Conservation (phyloP, 495 filamentous ascomycete species). For the Cercophora sp. region DNA sequence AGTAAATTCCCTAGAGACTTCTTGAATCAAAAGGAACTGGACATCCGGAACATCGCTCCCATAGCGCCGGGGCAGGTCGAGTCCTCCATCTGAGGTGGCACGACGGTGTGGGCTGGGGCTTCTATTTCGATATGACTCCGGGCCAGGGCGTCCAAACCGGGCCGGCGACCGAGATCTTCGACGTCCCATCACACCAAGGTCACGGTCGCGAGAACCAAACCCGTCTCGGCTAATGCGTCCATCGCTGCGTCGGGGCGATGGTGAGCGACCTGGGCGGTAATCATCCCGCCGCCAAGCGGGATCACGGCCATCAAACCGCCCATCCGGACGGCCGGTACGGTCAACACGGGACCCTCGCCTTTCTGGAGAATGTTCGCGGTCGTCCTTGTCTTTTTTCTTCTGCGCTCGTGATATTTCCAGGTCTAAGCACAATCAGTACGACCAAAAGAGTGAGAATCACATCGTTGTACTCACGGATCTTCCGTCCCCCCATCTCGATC, state of each 20-base stretch:
- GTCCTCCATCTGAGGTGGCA: slow-evolving; percentile 51
- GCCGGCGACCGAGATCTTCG: slow-evolving; percentile 58
- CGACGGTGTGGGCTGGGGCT: slow-evolving; percentile 60
- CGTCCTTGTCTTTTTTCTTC: slow-evolving; percentile 66
- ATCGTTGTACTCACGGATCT: slow-evolving; percentile 72
- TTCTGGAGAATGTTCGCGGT: slow-evolving; percentile 30
- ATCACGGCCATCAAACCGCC: slow-evolving; percentile 42
- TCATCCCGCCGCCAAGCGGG: slow-evolving; percentile 55
- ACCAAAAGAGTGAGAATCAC: not conserved
- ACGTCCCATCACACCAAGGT: slow-evolving; percentile 35
- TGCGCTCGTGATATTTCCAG: slow-evolving; percentile 87
- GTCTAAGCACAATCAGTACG: slow-evolving; percentile 50
- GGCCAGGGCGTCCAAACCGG: slow-evolving; percentile 32
- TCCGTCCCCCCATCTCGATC: slow-evolving; percentile 70
- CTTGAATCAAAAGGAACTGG: slow-evolving; percentile 76
- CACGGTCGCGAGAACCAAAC: slow-evolving; percentile 33
- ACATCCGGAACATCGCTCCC: slow-evolving; percentile 84
- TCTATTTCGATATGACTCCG: slow-evolving; percentile 56
- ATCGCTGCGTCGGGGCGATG: slow-evolving; percentile 46
- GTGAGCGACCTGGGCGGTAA: slow-evolving; percentile 56
- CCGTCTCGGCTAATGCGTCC: slow-evolving; percentile 40
- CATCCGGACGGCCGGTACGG: slow-evolving; percentile 12
- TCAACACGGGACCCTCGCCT: slow-evolving; percentile 22
- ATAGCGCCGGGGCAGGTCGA: slow-evolving; percentile 69
- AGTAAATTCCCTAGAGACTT: slow-evolving; percentile 77